Evolutionary conservation across 441 rosid genomes (phyloP), one percentile per base, ranked within the genome.

Genomic region (Pelargonium myrrhifolium): DNA sequence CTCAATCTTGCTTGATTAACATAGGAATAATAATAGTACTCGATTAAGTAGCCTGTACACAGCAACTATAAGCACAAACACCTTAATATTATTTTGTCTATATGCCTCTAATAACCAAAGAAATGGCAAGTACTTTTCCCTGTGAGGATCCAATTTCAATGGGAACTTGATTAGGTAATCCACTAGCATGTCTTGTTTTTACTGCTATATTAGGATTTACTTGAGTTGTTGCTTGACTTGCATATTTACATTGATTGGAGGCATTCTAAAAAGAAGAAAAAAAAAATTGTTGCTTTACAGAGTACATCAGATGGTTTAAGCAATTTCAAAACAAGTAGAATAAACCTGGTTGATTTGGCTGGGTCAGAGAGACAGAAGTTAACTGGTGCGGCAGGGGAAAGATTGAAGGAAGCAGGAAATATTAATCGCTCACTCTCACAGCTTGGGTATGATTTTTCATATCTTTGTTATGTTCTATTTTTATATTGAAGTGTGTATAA

Each of bases 351-450:
- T 74, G 99, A 95, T 82, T 83, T 95, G 70, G 98, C 99, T 79
- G 99, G 99, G 59, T 95, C 99, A 0, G 99, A 95, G 82, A 77
- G 99, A 69, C 99, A 95, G 75, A 95, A 95, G 63, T 77, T 79
- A 78, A 95, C 98, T 66, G 99, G 97, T 42, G 96, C 99, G 69
- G 99, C 91, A 8, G 98, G 99, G 40, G 99, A 95, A 12, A 88
- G 97, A 51, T 80, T 95, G 79, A 95, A 90, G 81, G 99, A 95
- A 87, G 99, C 99, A 65, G 97, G 98, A 65, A 95, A 90, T 79
- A 95, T 95, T 68, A 95, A 95, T 74, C 86, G 98, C 65, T 95
- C 99, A 65, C 95, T 95, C 66, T 95, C 99, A 77, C 98, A 95
- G 79, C 96, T 95, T 70, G 99, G 99, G 99, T 95, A 90, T 72